phyloP scores from a whole-genome alignment of 345 rosid species.

The Lenwebbia sp. region DNA sequence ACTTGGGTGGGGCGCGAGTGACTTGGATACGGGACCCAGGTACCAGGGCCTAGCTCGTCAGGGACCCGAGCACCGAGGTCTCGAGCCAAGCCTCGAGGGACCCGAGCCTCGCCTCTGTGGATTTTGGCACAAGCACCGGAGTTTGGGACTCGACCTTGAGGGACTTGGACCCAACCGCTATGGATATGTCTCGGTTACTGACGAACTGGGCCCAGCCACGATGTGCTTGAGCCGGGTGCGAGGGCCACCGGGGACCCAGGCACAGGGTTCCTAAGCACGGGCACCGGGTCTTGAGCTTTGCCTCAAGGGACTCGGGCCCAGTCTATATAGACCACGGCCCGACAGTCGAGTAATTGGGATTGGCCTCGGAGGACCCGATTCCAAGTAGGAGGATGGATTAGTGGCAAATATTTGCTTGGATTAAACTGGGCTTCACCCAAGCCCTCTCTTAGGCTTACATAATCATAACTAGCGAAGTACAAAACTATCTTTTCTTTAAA shows the following conservation, averaged over 20 bases:
- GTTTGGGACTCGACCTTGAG: neutral
- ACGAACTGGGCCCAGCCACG: neutral
- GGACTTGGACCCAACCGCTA: neutral
- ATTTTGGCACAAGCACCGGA: neutral
- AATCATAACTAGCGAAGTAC: neutral
- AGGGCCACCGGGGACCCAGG: neutral
- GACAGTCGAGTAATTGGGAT: neutral
- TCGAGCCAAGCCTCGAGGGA: neutral
- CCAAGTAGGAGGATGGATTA: neutral
- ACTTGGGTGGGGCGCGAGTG: neutral
- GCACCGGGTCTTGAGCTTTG: neutral
- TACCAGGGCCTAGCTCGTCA: neutral
- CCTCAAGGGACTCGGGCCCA: neutral
- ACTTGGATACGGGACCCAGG: neutral
- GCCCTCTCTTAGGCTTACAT: neutral
- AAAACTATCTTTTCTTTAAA: too few species aligned
- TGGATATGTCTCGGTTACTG: too few species aligned
- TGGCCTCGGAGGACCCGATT: neutral
- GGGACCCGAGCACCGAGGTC: neutral
- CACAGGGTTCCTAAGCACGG: neutral
- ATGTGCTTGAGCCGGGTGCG: accelerated
- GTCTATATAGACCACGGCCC: neutral
- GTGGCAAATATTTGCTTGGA: neutral
- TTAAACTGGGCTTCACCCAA: neutral
- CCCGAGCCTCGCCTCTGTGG: neutral